These are phyloP conservation scores for Metarhizium album DNA, from an alignment of 2,329 filamentous ascomycete species.

Conservation along the genomic window DNA sequence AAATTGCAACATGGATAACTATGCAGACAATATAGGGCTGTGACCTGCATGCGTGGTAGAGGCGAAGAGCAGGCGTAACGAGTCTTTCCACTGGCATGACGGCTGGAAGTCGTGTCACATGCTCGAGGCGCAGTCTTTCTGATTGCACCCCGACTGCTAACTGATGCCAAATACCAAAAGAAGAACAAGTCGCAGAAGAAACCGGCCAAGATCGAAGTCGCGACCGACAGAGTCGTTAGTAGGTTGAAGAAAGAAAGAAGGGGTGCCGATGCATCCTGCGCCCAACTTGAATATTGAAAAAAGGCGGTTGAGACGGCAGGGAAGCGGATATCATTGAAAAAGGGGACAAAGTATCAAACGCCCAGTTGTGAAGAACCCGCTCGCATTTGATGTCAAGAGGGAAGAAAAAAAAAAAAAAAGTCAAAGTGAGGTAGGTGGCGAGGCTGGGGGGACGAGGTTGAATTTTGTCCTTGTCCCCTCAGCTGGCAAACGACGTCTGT, in stretches of 20 bases:
- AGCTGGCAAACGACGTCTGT: not conserved
- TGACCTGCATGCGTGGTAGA: not conserved
- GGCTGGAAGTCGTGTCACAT: not conserved
- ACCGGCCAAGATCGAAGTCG: not conserved
- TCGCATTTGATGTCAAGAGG: not conserved
- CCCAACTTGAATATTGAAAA: not conserved
- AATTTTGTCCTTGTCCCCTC: not conserved
- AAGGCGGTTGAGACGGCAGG: not conserved
- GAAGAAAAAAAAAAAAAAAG: not conserved
- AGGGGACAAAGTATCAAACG: not conserved
- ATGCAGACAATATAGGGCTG: not conserved
- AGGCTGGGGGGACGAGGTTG: not conserved
- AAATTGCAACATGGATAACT: not conserved
- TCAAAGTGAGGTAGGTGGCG: not conserved
- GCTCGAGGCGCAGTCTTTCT: not conserved
- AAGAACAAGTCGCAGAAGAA: not conserved
- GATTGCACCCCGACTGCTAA: not conserved
- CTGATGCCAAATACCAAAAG: not conserved
- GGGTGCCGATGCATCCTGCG: not conserved
- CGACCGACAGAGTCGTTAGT: not conserved
- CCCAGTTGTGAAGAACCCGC: not conserved
- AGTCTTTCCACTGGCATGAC: not conserved
- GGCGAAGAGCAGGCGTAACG: not conserved
- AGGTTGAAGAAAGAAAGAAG: no score
- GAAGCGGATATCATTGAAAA: not conserved